Evolutionary conservation across 2,329 filamentous ascomycete species (phyloP).

Genomic region (Tolypocladium cylindrosporum): DNA sequence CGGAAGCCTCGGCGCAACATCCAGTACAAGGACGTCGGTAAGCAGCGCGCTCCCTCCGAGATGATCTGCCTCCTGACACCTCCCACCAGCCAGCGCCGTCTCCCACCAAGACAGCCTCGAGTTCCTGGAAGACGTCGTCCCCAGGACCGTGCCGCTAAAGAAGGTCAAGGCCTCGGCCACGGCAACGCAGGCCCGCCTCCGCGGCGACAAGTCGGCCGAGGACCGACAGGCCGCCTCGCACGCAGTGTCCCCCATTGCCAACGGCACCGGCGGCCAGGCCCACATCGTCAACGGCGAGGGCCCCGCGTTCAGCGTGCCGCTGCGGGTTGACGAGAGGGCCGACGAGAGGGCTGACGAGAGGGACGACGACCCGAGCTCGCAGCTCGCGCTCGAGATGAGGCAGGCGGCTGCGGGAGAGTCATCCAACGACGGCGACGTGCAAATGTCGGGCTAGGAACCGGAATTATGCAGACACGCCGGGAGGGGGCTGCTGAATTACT

Average conservation of each 20-base stretch:
- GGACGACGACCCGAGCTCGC: constrained; percentile 36
- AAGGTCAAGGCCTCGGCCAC: constrained; percentile 59
- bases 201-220: constrained; percentile 26
- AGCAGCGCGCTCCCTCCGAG: constrained; percentile 8
- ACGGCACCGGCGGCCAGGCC: constrained; percentile 17
- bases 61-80: constrained; percentile 1
- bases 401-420: constrained; percentile 25
- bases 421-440: constrained; percentile 39
- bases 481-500: background rate
- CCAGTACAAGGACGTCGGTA: constrained; percentile 90
- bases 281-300: constrained; percentile 19
- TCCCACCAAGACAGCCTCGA: constrained; percentile 87
- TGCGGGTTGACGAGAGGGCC: constrained; percentile 11
- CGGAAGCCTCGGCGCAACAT: constrained; percentile 87
- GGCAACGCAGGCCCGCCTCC: constrained; percentile 34
- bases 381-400: constrained; percentile 45
- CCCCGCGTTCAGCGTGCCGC: constrained; percentile 9
- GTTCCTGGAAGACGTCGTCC: constrained; percentile 85
- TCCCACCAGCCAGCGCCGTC: constrained; percentile 62
- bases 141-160: constrained; percentile 73
- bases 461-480: background rate
- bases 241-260: constrained; percentile 14
- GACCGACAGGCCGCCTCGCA: constrained; percentile 11
- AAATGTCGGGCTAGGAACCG: constrained; percentile 42
- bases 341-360: constrained; percentile 25